Base-by-base conservation (phyloP, 352 stramenopile genomes). In the Globisporangium canariense region DNA sequence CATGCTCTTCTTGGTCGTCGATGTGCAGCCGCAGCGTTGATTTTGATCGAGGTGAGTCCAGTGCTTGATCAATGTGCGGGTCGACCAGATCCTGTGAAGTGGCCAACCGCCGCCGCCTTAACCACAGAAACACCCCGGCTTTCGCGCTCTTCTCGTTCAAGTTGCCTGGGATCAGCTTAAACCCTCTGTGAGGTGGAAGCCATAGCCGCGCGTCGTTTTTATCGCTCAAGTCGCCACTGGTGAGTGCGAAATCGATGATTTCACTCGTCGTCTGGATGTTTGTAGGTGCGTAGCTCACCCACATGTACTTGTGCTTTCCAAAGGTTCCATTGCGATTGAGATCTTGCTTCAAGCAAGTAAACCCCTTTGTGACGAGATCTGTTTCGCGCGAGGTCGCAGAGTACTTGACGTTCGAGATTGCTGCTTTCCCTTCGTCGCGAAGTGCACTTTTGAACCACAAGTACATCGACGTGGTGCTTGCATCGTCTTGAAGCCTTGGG, bases 301-400 rank as follows among this genome's bases (percentile, higher is more conserved):
- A 92, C 41, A 92, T 87, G 62, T 88, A 92, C 68, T 88, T 90
- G 63, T 84, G 81, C 57, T 89, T 89, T 5, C 79, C 80, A 51
- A 92, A 92, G 3, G 71, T 59, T 8, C 81, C 81, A 14, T 70
- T 76, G 34, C 78, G 69, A 55, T 87, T 87, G 18, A 92, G 71
- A 62, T 92, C 78, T 62, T 92, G 83, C 41, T 87, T 74, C n/a
- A 94, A 63, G 43, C 83, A 91, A 1, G 83, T 90, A 62, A 78
- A 94, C 8, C 85, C 83, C 57, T 86, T 89, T 1, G 79, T 76
- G 13, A 92, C 80, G 8, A 94, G 67, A 0, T 91, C 80, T n/a
- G 78, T 89, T 61, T 94, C 85, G 10, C 80, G 73, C 11, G 79
- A 77, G 14, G 70, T 90, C 9, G 73, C 22, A 11, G 81, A 74